Evolutionary conservation across 371 early-diverging fungal species (phyloP), one percentile per base, ranked within the genome.

Genomic region (Rhizopus arrhizus): DNA sequence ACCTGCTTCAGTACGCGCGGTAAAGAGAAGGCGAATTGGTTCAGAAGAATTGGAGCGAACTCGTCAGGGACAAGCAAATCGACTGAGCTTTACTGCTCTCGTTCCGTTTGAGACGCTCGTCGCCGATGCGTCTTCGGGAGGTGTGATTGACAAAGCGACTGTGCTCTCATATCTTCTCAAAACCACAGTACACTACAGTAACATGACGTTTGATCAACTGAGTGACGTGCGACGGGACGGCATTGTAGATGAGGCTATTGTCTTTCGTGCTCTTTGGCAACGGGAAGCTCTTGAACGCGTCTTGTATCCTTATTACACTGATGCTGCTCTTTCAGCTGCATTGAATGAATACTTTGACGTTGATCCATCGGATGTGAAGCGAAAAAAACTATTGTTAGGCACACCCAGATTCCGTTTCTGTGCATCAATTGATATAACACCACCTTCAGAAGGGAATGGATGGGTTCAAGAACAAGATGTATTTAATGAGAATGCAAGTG

Each of bases 241-340:
- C 3, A 77, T 80, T 59, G 80, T 80, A 1, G 75, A 80, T 49
- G 80, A 80, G 49, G 68, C 67, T 2, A 70, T 75, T 28, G 80
- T 80, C 1, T 80, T 80, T 46, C 69, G 80, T n/a, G 80, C 80
- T 2, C 48, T 80, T 9, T 80, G 80, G 80, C 80, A 80, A 52
- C 61, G 80, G 13, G 69, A 76, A 51, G 75, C 80, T 9, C 54
- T 80, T 12, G 74, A 77, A 38, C 72, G 77, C 8, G 56, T 77
- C 5, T 35, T 80, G n/a, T 75, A 67, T 31, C 77, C 76, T 0
- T 36, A 43, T 15, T 15, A 58, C 10, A 64, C 63, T 3, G 51
- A 48, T 7, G 56, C 55, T 9, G 72, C 74, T 33, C 62, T 70
- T 9, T 64, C 40, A 29, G 70, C 56, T 3, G 80, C 80, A 3